Evolutionary conservation across 139 green algal genomes (phyloP).

Genomic region (Tetratostichococcus sp.): DNA sequence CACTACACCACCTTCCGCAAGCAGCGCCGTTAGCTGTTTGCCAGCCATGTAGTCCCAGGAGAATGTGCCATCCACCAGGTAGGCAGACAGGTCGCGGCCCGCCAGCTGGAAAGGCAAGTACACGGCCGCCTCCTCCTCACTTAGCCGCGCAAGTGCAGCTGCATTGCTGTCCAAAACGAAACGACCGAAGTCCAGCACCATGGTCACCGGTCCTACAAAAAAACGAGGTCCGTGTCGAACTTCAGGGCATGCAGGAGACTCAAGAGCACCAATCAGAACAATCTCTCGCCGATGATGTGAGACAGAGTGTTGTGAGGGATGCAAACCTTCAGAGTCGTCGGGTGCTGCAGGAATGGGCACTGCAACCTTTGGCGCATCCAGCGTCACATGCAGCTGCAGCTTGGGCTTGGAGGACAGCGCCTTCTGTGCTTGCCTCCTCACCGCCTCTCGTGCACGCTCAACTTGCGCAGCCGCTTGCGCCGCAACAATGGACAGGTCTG

Average conservation of each 20-base stretch:
- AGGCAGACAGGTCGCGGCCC: conserved; percentile 56
- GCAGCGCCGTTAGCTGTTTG: neutral
- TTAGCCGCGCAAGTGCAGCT: conserved; percentile 16
- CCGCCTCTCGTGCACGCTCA: conserved; percentile 45
- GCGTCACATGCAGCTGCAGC: conserved; percentile 53
- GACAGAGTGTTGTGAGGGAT: too few species aligned
- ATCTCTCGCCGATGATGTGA: too few species aligned
- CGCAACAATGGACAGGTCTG: conserved; percentile 45
- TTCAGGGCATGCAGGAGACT: too few species aligned
- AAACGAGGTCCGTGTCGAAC: too few species aligned
- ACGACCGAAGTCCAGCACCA: conserved; percentile 73
- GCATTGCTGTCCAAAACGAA: conserved; percentile 57
- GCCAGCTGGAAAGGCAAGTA: conserved; percentile 71
- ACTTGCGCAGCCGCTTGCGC: conserved; percentile 47
- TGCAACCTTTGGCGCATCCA: conserved; percentile 84
- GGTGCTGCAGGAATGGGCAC: conserved; percentile 31
- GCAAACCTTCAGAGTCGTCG: conserved; percentile 7
- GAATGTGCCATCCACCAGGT: conserved; percentile 50
- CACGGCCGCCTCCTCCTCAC: conserved; percentile 59
- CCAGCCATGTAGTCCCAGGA: conserved; percentile 12
- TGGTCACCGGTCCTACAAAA: conserved; percentile 32
- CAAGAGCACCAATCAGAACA: too few species aligned
- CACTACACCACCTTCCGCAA: neutral
- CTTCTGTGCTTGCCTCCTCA: conserved; percentile 45
- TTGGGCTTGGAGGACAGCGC: conserved; percentile 38